Evolutionary conservation across 495 filamentous ascomycete genomes (phyloP).

Genomic region (Daldinia grandis): DNA sequence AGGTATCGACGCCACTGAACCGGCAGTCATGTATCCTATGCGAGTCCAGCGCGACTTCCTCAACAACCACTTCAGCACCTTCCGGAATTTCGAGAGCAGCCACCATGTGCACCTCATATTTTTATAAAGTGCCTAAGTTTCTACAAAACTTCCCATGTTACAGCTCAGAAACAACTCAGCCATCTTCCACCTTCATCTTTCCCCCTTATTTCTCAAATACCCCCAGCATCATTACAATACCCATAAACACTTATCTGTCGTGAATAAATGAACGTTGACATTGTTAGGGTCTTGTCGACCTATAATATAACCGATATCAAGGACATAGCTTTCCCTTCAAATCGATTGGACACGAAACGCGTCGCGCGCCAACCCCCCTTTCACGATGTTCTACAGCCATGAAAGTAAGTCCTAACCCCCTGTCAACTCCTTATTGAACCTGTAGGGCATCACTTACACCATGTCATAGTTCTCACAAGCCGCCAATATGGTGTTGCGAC

Average conservation of each 20-base stretch:
- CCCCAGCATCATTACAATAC: neutral
- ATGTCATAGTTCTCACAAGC: slow-evolving; percentile 77
- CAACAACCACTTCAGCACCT: neutral
- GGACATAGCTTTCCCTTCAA: neutral
- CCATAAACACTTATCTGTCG: neutral
- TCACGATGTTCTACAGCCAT: slow-evolving; percentile 89
- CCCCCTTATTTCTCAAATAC: neutral
- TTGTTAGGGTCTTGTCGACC: neutral
- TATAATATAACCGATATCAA: neutral
- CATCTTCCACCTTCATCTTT: neutral
- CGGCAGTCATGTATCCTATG: neutral
- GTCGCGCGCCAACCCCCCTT: slow-evolving; percentile 1
- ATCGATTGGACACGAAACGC: neutral
- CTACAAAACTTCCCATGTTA: neutral
- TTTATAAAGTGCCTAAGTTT: neutral
- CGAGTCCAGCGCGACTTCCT: slow-evolving; percentile 17
- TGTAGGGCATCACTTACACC: slow-evolving; percentile 37
- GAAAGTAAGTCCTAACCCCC: slow-evolving; percentile 68
- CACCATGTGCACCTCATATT: neutral
- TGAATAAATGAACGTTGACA: neutral
- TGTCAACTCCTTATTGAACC: neutral
- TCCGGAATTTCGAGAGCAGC: neutral
- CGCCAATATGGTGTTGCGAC: slow-evolving; percentile 92
- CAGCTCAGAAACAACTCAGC: neutral
- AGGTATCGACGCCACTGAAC: neutral